Evolutionary conservation across 768 basidiomycete species (phyloP), one percentile per base, ranked within the genome.

Genomic region (Leccinum barrowsii): DNA sequence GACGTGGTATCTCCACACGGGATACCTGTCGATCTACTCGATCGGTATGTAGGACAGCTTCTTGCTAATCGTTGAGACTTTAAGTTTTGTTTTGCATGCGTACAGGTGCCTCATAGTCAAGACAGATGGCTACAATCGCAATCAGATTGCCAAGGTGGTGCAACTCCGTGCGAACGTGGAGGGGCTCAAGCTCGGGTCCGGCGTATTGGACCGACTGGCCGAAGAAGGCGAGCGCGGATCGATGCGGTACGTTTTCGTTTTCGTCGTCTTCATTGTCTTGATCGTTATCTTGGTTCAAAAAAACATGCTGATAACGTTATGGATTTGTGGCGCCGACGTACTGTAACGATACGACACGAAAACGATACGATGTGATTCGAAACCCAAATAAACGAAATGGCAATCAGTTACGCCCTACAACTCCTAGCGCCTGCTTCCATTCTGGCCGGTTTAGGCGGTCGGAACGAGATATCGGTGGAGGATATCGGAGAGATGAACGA

Each of bases 401-500:
- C 10, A 59, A 19, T 13, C 57, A 92, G 94, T 65, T 97, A 95
- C 72, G 90, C 92, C 10, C 78, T 98, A 8, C 96, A 98, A 71
- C 78, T 98, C 15, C 80, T 98, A 56, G 89, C 91, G 0, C 96
- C 96, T 0, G 93, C 92, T 1, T 89, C 90, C 21, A 95, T 98
- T 67, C 81, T 98, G 4, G 87, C 94, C 2, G 76, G 78, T 35
- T 74, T 94, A 30, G 82, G 81, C 0, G 94, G 95, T 2, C 86
- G 93, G 58, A 80, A 74, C 34, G 87, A 94, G 66, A 92, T 98
- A 56, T 83, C 86, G 60, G 74, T 86, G 3, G 94, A 98, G 62
- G 97, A 99, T 72, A 86, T 98, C 51, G 80, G 82, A 34, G 94
- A 98, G 80, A 94, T 97, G 87, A 88, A 87, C 62, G 92, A 92